Base-by-base conservation (phyloP, 768 basidiomycete genomes). In the Tephrocybe rancida region DNA sequence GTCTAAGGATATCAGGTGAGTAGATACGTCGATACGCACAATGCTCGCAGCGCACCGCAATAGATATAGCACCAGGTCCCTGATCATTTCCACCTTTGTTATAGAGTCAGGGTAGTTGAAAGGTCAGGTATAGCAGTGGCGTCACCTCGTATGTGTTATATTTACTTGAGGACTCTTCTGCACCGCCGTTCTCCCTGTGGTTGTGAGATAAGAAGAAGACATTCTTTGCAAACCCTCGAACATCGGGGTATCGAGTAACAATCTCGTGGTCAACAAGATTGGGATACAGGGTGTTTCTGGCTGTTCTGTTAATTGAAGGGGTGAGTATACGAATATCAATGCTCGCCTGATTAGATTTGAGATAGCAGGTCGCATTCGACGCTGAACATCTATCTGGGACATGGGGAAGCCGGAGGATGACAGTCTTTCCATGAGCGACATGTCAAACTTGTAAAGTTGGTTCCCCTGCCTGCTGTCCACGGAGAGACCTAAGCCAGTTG, bases 401-500 rank as follows among this genome's bases (percentile, higher is more conserved):
- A 91, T 90, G 0, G 75, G 67, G 26, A 88, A 63, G 8, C 84
- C 82, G 21, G 73, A 74, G 5, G 59, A 63, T 0, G 87, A 77
- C 8, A 92, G 71, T 13, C 90, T 79, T 58, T 92, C 89, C 86
- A 92, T 90, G 1, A 90, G 72, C 0, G 86, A 88, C 72, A 81
- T 80, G 57, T 89, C 87, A 57, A 90, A 87, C 38, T 76, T 81
- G 69, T 78, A 90, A 4, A 89, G 60, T 37, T 75, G 62, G 19
- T 61, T 69, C 0, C 87, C 88, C 0, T 72, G 71, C n/a, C 64
- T 57, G 64, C 81, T 85, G 37, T 92, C 88, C 77, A 88, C 77
- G 0, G 88, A 89, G 0, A 91, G 70, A 0, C 75, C 88, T 91
- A 43, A 25, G 25, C 37, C 1, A 25, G 50, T 27, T 22, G 25